A percentile compares a stretch with the other conserved stretches of the same genome.
Evolutionary conservation across 441 rosid genomes (phyloP).

Genomic region (Erodium texanum): DNA sequence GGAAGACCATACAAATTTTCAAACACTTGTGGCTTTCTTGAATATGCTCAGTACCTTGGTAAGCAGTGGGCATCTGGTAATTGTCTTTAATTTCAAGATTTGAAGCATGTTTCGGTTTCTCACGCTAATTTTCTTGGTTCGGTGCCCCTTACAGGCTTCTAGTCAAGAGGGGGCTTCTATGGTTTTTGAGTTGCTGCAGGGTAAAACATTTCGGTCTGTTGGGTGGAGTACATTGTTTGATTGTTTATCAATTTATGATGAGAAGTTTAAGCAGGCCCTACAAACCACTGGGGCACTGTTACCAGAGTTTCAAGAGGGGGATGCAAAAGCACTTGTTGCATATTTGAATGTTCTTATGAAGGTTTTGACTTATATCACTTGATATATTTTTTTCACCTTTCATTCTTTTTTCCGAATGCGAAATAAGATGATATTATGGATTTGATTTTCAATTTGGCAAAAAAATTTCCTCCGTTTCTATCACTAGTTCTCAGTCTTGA

Average conservation of each 20-base stretch:
- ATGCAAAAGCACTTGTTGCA: conserved; percentile 95
- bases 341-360: conserved; percentile 90
- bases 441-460: neutral
- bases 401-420: neutral
- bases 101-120: conserved; percentile 14
- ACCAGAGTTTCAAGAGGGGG: conserved; percentile 92
- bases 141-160: conserved; percentile 54
- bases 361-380: conserved; percentile 31
- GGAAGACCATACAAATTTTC: conserved; percentile 91
- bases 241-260: conserved; percentile 76
- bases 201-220: conserved; percentile 78
- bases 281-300: conserved; percentile 81
- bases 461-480: conserved; percentile 1
- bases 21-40: conserved; percentile 92
- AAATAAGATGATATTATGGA: neutral
- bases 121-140: conserved; percentile 17
- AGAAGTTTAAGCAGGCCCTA: conserved; percentile 82
- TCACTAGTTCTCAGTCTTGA: neutral
- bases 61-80: conserved; percentile 20
- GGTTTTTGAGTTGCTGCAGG: conserved; percentile 84
- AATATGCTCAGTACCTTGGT: conserved; percentile 94
- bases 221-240: conserved; percentile 94
- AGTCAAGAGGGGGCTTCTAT: conserved; percentile 91
- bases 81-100: conserved; percentile 16
- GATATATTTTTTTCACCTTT: neutral